Base-by-base conservation (phyloP, 768 basidiomycete genomes). In the Rhizopogon vesiculosus region DNA sequence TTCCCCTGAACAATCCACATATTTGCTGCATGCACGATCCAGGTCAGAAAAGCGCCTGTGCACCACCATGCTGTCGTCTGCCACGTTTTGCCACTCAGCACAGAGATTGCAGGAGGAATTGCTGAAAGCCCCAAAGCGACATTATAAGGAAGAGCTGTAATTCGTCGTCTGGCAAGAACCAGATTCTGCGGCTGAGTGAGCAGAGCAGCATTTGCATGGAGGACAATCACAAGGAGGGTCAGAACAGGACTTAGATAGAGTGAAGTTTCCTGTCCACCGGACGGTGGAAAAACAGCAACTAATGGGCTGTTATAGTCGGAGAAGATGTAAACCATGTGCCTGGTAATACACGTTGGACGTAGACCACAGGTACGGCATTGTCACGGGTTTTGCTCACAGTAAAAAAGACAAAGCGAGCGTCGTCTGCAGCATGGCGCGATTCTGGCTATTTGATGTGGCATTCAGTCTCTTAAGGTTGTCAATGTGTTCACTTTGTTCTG, bases 401-500 rank as follows among this genome's bases (percentile, higher is more conserved):
- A 75, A 28, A 43, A 69, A 62, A 3, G 84, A 83, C 22, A 80
- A 61, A 0, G 68, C 68, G 19, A 85, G 66, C 29, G 81, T 67
- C 7, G 65, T 56, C 52, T 76, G 76, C 28, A 83, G 51, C 19
- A 72, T 66, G 8, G 72, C 45, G 25, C 74, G 65, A 40, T 78
- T 78, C 44, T 70, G 73, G 54, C 64, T 60, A 64, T 78, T 80
- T 1, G 76, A 76, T 7, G 63, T 63, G 0, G 72, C 67, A 54
- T 80, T 80, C 44, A 75, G 69, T n/a, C 61, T 62, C 45, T 76
- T 78, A 40, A 89, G 67, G 5, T 54, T 60, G n/a, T 77, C 69
- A 46, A 89, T 76, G 12, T 85, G 41, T 44, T 79, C 78, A 45
- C 85, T 80, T 64, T 89, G 87, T 64, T 89, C 86, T 87, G 61